Evolutionary conservation across 257 asterid genomes (phyloP).

Genomic region (Solanum bulbocastanum): DNA sequence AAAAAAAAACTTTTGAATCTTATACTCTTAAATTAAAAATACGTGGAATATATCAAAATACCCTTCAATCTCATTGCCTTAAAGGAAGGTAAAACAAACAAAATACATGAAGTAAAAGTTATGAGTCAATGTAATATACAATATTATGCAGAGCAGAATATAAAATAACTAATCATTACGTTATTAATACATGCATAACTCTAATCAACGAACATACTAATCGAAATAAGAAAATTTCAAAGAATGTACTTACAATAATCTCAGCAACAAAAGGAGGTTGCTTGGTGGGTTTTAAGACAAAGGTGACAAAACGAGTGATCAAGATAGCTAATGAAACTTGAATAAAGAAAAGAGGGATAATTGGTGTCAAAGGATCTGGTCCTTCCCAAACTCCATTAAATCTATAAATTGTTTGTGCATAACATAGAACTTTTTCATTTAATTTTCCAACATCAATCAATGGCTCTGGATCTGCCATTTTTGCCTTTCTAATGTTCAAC

Average conservation of each 20-base stretch:
- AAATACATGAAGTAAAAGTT: background rate
- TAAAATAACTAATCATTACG: background rate
- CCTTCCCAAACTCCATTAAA: conserved; percentile 95
- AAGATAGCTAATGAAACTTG: conserved; percentile 56
- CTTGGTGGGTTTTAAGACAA: conserved; percentile 42
- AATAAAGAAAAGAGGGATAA: conserved; percentile 75
- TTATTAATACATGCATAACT: background rate
- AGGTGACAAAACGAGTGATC: conserved; percentile 37
- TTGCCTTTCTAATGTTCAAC: background rate
- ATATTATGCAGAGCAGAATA: background rate
- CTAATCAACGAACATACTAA: background rate
- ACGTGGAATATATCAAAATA: too few species aligned
- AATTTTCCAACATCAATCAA: conserved; percentile 20
- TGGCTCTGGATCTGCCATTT: background rate
- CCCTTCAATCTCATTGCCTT: background rate
- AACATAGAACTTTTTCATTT: conserved; percentile 42
- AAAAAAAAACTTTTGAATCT: too few species aligned
- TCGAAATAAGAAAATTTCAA: background rate
- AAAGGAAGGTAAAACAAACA: background rate
- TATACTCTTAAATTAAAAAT: too few species aligned
- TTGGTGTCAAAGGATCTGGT: conserved; percentile 78
- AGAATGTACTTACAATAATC: conserved; percentile 41
- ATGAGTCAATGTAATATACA: background rate
- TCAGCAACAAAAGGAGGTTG: conserved; percentile 77
- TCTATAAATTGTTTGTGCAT: conserved; percentile 64